Percentiles rank a stretch among this genome's conserved stretches.
phyloP scores from a whole-genome alignment of 2,329 filamentous ascomycete genomes.

The Pseudogymnoascus verrucosus region DNA sequence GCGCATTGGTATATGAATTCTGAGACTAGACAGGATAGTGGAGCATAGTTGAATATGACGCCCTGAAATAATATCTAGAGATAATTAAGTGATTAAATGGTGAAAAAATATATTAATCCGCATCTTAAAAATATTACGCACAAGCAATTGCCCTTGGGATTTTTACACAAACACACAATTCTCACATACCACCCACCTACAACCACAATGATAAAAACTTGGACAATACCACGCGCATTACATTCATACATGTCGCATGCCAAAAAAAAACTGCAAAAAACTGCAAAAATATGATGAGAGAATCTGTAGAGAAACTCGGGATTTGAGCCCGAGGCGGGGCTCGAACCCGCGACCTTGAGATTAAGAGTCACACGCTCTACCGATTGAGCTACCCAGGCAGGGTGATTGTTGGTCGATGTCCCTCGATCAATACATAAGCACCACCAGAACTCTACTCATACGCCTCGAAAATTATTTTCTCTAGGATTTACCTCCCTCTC shows the following conservation, averaged over 20 bases:
- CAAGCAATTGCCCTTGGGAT: too few relatives aligned
- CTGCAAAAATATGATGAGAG: neutral
- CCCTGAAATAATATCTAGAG: neutral
- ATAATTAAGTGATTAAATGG: neutral
- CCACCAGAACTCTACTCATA: too few relatives aligned
- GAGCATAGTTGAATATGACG: neutral
- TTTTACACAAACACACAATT: neutral
- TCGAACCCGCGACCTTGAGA: slow-evolving; percentile 8
- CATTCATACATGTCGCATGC: neutral
- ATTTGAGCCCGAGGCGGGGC: slow-evolving; percentile 7
- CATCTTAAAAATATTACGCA: neutral
- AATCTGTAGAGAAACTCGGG: slow-evolving; percentile 8
- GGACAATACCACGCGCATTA: neutral
- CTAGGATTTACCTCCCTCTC: neutral
- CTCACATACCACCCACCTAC: neutral
- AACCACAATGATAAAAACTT: neutral
- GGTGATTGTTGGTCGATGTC: slow-evolving; percentile 1
- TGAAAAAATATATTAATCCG: neutral
- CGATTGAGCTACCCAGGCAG: slow-evolving; percentile 50
- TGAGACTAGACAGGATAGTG: neutral
- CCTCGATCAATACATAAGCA: neutral
- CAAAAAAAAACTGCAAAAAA: neutral
- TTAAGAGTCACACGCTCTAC: slow-evolving; percentile 64
- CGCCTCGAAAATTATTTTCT: neutral
- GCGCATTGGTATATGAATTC: neutral